phyloP scores from a whole-genome alignment of 495 filamentous ascomycete genomes.

The Penicillium egyptiacum region DNA sequence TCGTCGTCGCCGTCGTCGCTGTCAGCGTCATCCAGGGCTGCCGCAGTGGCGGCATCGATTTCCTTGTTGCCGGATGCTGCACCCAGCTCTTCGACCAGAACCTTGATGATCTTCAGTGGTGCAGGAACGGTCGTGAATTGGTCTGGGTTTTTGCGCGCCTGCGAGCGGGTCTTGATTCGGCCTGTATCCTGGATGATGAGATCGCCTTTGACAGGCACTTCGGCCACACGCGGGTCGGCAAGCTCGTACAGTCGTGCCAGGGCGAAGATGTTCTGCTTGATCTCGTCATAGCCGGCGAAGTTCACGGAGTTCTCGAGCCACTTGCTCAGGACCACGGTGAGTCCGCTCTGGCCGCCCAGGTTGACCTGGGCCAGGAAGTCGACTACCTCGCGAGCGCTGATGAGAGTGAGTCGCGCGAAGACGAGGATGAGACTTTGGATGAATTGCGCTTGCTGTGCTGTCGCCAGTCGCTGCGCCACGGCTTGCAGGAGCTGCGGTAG shows the following conservation, averaged over 20 bases:
- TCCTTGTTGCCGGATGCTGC: slow-evolving; percentile 57
- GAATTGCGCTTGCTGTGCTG: slow-evolving; percentile 77
- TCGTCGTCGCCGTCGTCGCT: slow-evolving; percentile 68
- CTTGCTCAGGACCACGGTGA: slow-evolving; percentile 85
- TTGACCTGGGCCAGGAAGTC: slow-evolving; percentile 84
- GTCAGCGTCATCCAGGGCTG: slow-evolving; percentile 54
- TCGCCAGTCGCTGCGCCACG: slow-evolving; percentile 81
- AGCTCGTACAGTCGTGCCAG: slow-evolving; percentile 85
- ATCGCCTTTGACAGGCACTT: slow-evolving; percentile 87
- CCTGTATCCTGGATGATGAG: slow-evolving; percentile 77
- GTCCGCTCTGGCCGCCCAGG: slow-evolving; percentile 67
- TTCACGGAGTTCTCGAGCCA: slow-evolving; percentile 96
- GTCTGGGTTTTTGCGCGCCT: slow-evolving; percentile 81
- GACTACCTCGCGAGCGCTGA: slow-evolving; percentile 83
- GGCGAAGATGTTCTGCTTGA: slow-evolving; percentile 92
- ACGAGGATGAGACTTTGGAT: slow-evolving; percentile 93
- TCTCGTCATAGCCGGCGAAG: slow-evolving; percentile 96
- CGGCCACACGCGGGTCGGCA: slow-evolving; percentile 74
- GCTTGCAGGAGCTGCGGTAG: slow-evolving; percentile 85
- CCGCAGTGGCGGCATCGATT: slow-evolving; percentile 55
- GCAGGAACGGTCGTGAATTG: slow-evolving; percentile 85
- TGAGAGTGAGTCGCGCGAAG: slow-evolving; percentile 84
- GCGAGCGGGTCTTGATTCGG: slow-evolving; percentile 89
- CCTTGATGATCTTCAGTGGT: slow-evolving; percentile 92
- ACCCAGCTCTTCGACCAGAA: slow-evolving; percentile 83